Conservation (phyloP, 352 stramenopile genomes). For the Pythium dissotocum region DNA sequence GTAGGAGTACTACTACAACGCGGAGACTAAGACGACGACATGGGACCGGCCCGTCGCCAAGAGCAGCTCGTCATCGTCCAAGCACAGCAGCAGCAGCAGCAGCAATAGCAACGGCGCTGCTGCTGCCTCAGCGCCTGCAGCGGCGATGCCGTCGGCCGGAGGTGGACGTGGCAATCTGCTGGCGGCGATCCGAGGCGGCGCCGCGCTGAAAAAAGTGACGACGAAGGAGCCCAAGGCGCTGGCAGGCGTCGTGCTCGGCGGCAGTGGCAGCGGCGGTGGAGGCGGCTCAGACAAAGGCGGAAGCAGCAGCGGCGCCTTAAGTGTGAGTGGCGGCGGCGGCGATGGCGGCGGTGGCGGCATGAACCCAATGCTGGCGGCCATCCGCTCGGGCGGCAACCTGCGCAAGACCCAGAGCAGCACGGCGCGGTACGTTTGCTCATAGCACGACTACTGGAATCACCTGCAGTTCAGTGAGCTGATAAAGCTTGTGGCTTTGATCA, state of each 20-base stretch:
- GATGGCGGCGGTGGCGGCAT: conserved; percentile 47
- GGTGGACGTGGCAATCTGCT: conserved; percentile 52
- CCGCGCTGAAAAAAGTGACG: conserved; percentile 75
- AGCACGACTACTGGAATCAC: too few species aligned
- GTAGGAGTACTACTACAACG: conserved; percentile 91
- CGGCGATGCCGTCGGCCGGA: conserved; percentile 13
- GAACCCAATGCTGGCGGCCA: conserved; percentile 70
- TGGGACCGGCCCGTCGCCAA: conserved; percentile 60
- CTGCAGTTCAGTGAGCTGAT: background rate
- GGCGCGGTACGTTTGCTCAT: conserved; percentile 26
- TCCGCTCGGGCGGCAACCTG: conserved; percentile 66
- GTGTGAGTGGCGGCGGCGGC: background rate
- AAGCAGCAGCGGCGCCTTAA: background rate
- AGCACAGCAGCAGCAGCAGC: conserved; percentile 27
- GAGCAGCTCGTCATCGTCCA: conserved; percentile 19
- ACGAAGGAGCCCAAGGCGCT: conserved; percentile 74
- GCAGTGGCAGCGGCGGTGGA: conserved; percentile 23
- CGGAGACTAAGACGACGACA: conserved; percentile 86
- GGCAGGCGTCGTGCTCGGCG: conserved; percentile 28
- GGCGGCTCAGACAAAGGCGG: conserved; percentile 7
- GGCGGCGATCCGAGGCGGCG: conserved; percentile 71
- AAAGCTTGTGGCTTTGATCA: background rate
- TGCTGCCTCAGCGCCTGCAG: conserved; percentile 5
- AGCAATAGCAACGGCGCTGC: conserved; percentile 22
- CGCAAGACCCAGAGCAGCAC: conserved; percentile 45